Conservation (phyloP, 768 basidiomycete genomes). For the Collybia nuda region DNA sequence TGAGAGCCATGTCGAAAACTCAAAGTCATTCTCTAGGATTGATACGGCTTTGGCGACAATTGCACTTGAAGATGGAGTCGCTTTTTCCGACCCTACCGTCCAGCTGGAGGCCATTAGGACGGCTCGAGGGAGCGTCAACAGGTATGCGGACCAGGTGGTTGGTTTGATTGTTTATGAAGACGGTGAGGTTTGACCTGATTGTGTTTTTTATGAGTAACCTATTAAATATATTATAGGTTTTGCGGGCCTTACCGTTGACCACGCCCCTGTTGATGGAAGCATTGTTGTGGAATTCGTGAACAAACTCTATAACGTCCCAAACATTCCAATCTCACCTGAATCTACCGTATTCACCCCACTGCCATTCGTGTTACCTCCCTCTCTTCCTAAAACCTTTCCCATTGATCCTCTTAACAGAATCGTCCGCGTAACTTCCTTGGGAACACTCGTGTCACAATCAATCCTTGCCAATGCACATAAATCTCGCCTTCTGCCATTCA, state of each 20-base stretch:
- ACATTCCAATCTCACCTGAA: background rate
- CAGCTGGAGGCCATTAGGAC: slow-evolving; percentile 1
- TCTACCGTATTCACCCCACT: background rate
- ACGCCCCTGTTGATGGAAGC: background rate
- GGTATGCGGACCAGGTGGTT: slow-evolving; percentile 3
- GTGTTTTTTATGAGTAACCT: too few species aligned
- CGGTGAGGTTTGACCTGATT: background rate
- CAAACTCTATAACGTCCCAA: background rate
- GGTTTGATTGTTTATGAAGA: slow-evolving; percentile 1
- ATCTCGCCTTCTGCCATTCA: slow-evolving; percentile 3
- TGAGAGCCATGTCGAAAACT: background rate
- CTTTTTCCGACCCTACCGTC: background rate
- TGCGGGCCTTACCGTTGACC: slow-evolving; percentile 3
- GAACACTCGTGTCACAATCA: background rate
- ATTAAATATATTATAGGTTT: background rate
- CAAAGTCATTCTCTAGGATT: background rate
- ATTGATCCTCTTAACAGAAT: background rate
- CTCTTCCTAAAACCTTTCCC: background rate
- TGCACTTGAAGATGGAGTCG: background rate
- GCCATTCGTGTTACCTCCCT: background rate
- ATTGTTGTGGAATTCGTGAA: background rate
- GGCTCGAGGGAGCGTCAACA: background rate
- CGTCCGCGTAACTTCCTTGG: background rate
- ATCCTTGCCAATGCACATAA: background rate
- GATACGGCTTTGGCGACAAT: slow-evolving; percentile 1